Conservation (phyloP, 768 basidiomycete genomes). For the Pisolithus albus region DNA sequence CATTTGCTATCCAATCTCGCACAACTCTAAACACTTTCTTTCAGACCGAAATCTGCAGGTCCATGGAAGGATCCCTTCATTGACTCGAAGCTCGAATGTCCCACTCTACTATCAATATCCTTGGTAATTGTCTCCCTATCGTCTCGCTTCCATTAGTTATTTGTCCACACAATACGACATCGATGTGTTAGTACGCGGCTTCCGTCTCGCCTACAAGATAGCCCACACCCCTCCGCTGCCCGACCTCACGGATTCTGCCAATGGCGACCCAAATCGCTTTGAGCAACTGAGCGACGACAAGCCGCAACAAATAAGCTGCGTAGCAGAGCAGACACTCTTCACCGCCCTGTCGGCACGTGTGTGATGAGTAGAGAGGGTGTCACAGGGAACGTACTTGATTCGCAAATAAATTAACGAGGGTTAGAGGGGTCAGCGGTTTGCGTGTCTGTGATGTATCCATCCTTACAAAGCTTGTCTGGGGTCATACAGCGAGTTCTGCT, state of each 20-base stretch:
- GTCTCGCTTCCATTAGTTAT: constrained; percentile 27
- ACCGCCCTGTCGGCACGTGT: constrained; percentile 37
- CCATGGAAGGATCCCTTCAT: constrained; percentile 38
- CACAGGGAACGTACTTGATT: constrained; percentile 36
- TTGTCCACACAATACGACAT: constrained; percentile 36
- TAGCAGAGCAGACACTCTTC: constrained; percentile 34
- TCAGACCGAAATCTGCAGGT: constrained; percentile 35
- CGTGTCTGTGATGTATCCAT: constrained; percentile 43
- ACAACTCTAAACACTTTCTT: no score
- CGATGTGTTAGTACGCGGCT: constrained; percentile 34
- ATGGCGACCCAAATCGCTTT: constrained; percentile 27
- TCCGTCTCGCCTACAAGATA: constrained; percentile 33
- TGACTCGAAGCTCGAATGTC: constrained; percentile 34
- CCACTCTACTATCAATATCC: constrained; percentile 6
- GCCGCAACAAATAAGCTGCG: constrained; percentile 30
- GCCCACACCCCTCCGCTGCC: constrained; percentile 33
- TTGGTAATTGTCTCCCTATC: not conserved
- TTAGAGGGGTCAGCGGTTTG: constrained; percentile 37
- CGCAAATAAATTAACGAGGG: constrained; percentile 34
- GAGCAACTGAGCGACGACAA: constrained; percentile 27
- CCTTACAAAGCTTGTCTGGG: constrained; percentile 36
- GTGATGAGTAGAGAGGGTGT: constrained; percentile 34
- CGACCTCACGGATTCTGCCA: not conserved
- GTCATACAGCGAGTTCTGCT: constrained; percentile 36
- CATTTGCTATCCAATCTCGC: no score